These are phyloP conservation scores for Clausena lansium DNA, from an alignment of 345 rosid species.

Conservation along the genomic window DNA sequence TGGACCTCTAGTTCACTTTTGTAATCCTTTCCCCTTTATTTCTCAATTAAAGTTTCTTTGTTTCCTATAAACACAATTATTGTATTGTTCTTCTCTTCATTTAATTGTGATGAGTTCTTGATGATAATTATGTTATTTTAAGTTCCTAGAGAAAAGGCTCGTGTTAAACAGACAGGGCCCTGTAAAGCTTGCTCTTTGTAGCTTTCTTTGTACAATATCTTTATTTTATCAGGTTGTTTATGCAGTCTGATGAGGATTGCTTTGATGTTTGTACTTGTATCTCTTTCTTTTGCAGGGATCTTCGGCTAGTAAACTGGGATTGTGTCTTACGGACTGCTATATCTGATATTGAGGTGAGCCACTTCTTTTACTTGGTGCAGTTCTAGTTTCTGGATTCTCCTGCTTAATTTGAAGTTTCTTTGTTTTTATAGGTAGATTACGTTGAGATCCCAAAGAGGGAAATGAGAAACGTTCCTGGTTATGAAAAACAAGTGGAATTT, in stretches of 20 bases:
- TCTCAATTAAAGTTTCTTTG: not conserved
- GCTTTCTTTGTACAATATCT: not conserved
- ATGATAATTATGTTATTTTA: not conserved
- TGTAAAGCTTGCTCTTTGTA: not conserved
- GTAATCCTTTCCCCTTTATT: not conserved
- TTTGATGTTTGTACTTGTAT: not conserved
- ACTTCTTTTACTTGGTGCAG: slow-evolving; percentile 11
- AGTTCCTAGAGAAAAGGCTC: not conserved
- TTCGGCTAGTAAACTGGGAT: slow-evolving; percentile 91
- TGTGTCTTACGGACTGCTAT: slow-evolving; percentile 79
- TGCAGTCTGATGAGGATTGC: slow-evolving; percentile 1
- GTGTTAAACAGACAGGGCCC: not conserved
- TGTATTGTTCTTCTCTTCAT: not conserved
- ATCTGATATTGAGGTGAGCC: slow-evolving; percentile 82
- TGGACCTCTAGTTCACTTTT: not conserved
- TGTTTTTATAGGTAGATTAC: slow-evolving; percentile 69
- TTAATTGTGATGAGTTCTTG: slow-evolving; percentile 4
- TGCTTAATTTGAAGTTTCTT: slow-evolving; percentile 19
- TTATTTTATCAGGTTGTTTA: not conserved
- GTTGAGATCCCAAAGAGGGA: slow-evolving; percentile 72
- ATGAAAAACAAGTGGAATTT: slow-evolving; percentile 84
- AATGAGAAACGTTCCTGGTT: slow-evolving; percentile 67
- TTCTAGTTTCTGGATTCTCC: slow-evolving; percentile 17
- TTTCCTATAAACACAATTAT: not conserved
- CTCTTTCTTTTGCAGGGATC: slow-evolving; percentile 52